Conservation (phyloP, 768 basidiomycete genomes). For the Mycena vulgaris region DNA sequence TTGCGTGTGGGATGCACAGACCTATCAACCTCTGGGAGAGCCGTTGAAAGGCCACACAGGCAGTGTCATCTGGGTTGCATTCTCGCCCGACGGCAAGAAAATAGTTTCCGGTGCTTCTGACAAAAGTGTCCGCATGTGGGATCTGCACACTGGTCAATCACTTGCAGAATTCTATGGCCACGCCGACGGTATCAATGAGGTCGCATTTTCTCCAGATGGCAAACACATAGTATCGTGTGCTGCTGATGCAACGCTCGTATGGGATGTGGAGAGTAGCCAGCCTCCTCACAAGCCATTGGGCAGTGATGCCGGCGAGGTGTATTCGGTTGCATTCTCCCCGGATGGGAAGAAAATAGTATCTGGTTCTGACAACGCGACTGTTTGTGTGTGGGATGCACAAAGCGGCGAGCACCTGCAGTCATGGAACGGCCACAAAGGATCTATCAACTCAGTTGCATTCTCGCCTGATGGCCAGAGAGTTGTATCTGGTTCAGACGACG, state of each 20-base stretch:
- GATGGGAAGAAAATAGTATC: background rate
- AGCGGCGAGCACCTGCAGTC: background rate
- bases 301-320: background rate
- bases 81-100: background rate
- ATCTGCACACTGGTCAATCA: background rate
- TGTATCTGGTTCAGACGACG: slow-evolving; percentile 1
- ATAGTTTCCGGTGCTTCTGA: background rate
- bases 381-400: background rate
- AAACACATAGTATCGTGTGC: too few species aligned
- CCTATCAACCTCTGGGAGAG: background rate
- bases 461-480: background rate
- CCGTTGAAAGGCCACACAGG: slow-evolving; percentile 7
- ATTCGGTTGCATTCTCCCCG: slow-evolving; percentile 2
- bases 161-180: background rate
- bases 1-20: slow-evolving; percentile 12
- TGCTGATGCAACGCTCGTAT: too few species aligned
- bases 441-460: background rate
- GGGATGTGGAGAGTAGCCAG: too few species aligned
- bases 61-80: background rate
- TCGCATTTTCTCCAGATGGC: too few species aligned
- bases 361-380: background rate
- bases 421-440: background rate
- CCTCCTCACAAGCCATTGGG: background rate
- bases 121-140: background rate
- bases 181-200: too few species aligned